Conservation (phyloP, 371 early-diverging fungal genomes). For the Cladochytrium tenue region DNA sequence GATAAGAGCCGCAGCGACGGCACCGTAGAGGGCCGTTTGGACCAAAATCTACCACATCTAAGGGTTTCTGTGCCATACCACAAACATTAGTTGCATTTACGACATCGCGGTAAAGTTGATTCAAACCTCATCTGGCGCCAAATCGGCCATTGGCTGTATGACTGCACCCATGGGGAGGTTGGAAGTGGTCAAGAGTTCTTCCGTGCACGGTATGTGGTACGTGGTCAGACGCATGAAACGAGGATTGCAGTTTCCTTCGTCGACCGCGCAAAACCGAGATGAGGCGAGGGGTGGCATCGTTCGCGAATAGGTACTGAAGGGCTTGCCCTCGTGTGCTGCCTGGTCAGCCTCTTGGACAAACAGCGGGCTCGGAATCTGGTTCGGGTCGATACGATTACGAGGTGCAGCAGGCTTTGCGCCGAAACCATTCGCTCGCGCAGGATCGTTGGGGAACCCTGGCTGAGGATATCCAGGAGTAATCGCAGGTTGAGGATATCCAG, state of each 20-base stretch:
- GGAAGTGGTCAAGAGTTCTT: conserved; percentile 72
- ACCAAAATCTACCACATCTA: conserved; percentile 88
- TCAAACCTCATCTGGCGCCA: conserved; percentile 68
- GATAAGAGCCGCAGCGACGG: conserved; percentile 87
- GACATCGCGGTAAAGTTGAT: conserved; percentile 1
- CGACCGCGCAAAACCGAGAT: conserved; percentile 75
- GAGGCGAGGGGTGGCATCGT: conserved; percentile 76
- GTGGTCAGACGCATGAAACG: conserved; percentile 87
- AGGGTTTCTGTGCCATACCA: conserved; percentile 51
- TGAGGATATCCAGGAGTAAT: neutral
- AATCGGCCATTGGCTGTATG: conserved; percentile 87
- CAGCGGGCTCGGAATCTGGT: conserved; percentile 90
- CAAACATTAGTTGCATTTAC: too few relatives aligned
- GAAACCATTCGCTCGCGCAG: conserved; percentile 4
- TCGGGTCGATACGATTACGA: conserved; percentile 75
- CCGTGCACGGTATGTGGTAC: conserved; percentile 76
- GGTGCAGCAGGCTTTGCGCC: conserved; percentile 17
- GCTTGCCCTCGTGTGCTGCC: conserved; percentile 54
- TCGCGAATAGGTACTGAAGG: conserved; percentile 72
- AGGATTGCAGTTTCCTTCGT: conserved; percentile 93
- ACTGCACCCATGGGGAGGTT: conserved; percentile 83
- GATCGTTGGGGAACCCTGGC: neutral
- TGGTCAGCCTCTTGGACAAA: conserved; percentile 80
- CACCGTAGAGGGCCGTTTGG: conserved; percentile 90
- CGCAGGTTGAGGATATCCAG: neutral